Evolutionary conservation across 1,284 basidiomycete species (phyloP).

Genomic region (Cryptococcus sp.): DNA sequence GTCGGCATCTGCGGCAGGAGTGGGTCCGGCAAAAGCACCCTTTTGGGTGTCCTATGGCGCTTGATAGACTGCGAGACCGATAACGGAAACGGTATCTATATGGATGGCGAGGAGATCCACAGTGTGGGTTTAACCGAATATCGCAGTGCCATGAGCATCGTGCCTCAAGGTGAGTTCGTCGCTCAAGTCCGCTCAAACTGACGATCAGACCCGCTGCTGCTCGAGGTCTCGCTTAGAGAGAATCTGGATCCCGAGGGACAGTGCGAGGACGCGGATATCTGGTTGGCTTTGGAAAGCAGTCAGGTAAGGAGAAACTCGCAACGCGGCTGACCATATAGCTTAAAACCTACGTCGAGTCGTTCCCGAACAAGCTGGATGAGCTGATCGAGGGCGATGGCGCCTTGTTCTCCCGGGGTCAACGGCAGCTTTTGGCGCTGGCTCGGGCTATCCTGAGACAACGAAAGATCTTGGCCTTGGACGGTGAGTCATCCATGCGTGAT

Average conservation of each 20-base stretch:
- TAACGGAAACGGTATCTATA: constrained; percentile 62
- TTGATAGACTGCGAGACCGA: constrained; percentile 59
- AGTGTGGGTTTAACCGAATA: constrained; percentile 16
- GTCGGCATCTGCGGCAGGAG: constrained; percentile 57
- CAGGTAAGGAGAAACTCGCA: constrained; percentile 10
- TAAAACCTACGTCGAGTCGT: constrained; percentile 18
- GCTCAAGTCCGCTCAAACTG: not conserved
- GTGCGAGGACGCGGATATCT: constrained; percentile 60
- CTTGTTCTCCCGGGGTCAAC: constrained; percentile 57
- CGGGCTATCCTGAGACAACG: constrained; percentile 52
- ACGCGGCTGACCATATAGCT: constrained; percentile 6
- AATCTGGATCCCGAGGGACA: constrained; percentile 58
- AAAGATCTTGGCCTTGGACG: constrained; percentile 56
- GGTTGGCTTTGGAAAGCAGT: constrained; percentile 53
- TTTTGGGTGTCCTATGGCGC: constrained; percentile 66
- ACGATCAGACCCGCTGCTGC: constrained; percentile 21
- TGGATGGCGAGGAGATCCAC: constrained; percentile 64
- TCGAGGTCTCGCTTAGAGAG: constrained; percentile 31
- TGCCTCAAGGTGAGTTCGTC: constrained; percentile 48
- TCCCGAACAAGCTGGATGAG: constrained; percentile 44
- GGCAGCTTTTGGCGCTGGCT: constrained; percentile 57
- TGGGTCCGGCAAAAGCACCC: constrained; percentile 41
- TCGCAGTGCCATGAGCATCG: constrained; percentile 59
- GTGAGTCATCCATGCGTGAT: constrained; percentile 9
- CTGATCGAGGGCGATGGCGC: constrained; percentile 52